Base-by-base conservation (phyloP, 805 yeast genomes). In the Candida cerambycidarum region DNA sequence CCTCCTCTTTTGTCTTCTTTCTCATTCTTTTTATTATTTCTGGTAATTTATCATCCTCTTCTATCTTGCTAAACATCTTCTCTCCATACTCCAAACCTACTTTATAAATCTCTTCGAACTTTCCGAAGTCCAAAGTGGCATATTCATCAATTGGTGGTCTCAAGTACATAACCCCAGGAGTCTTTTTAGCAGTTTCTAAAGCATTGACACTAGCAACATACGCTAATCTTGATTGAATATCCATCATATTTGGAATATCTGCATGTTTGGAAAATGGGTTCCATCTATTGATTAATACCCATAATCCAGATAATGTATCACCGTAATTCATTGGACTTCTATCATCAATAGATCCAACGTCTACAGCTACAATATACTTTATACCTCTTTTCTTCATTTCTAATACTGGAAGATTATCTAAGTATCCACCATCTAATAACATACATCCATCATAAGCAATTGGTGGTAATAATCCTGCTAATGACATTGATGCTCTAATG, bases 201-300 rank as follows among this genome's bases (percentile, higher is more conserved):
- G 97, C 97, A 63, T 87, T 86, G 1, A 92, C 99, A 39, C 96
- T 87, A 0, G 97, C 87, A 30, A 92, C 99, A 60, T 93, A 92
- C 0, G 97, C 96, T 46, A 92, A 69, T 43, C 98, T 73, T 69
- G 89, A 76, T 65, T 92, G 99, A 45, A 92, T 89, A 58, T 92
- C 99, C 51, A 96, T 89, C 86, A 93, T 82, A 42, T 85, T 86
- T 3, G 99, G 99, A 4, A 89, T 86, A 59, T 85, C 84, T 3
- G 97, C 96, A 53, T 84, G 84, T 10, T 73, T 70, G 0, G 96
- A 86, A 56, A 92, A 90, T 5, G 96, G 95, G 57, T 93, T 92
- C 82, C 90, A 80, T 38, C 95, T 72, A 62, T 89, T 89, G 43
- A 88, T 62, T 5, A 93, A 55, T 6, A 88, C 96, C 97, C 98